Percentiles rank a stretch among this genome's conserved stretches.
Conservation (phyloP, 805 yeast species). For the Schwanniomyces pseudopolymorphus region DNA sequence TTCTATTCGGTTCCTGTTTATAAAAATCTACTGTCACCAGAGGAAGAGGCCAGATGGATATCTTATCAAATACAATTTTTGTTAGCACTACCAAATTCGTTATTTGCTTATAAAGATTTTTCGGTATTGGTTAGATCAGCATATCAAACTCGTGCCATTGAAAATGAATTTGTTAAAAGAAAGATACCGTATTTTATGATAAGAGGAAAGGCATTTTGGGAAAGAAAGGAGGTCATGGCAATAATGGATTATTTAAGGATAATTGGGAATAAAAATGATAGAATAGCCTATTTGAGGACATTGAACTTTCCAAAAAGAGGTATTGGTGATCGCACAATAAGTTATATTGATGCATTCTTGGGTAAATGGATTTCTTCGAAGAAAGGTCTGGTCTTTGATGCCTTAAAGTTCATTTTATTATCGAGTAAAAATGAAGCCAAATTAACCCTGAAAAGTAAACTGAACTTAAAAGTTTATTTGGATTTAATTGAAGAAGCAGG, state of each 20-base stretch:
- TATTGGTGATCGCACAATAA: conserved; percentile 57
- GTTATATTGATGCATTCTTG: conserved; percentile 22
- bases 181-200: conserved; percentile 66
- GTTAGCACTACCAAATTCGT: conserved; percentile 38
- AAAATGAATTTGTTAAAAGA: conserved; percentile 54
- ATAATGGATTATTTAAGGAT: conserved; percentile 67
- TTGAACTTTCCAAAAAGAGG: conserved; percentile 65
- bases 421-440: conserved; percentile 3
- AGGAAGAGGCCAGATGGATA: conserved; percentile 59
- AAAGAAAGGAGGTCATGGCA: conserved; percentile 61
- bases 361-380: conserved; percentile 5
- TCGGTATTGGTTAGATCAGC: conserved; percentile 72
- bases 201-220: conserved; percentile 81
- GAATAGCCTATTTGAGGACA: conserved; percentile 56
- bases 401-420: conserved; percentile 9
- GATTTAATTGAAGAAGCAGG: conserved; percentile 22
- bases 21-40: conserved; percentile 37
- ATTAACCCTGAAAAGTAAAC: conserved; percentile 11
- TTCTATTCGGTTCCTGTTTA: conserved; percentile 48
- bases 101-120: conserved; percentile 57
- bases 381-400: conserved; percentile 8
- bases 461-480: conserved; percentile 23
- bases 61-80: conserved; percentile 55
- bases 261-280: conserved; percentile 57
- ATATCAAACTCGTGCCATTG: conserved; percentile 60